Conservation (phyloP, 2,329 filamentous ascomycete species). For the Aspergillus bombycis region DNA sequence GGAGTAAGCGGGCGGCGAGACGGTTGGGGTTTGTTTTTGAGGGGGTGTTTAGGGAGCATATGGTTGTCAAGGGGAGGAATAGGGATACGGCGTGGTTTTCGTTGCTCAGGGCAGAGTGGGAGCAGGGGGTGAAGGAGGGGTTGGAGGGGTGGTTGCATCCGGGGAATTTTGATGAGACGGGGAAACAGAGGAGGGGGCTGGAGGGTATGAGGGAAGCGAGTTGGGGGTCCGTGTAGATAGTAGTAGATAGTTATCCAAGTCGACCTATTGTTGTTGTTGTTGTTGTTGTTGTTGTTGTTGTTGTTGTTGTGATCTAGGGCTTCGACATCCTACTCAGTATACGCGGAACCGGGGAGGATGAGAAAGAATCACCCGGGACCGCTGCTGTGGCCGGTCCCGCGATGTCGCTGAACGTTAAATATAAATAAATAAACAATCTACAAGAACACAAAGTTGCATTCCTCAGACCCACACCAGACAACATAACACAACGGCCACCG, state of each 20-base stretch:
- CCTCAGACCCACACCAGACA: neutral
- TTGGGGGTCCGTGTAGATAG: no score
- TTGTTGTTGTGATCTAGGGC: no score
- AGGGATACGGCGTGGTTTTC: slow-evolving; percentile 66
- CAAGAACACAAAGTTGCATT: neutral
- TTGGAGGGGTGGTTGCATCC: neutral
- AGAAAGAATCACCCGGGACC: no score
- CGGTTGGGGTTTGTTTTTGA: slow-evolving; percentile 64
- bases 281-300: no score
- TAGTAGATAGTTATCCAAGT: no score
- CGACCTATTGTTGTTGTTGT: no score
- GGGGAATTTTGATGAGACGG: neutral
- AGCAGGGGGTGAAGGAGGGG: slow-evolving; percentile 16
- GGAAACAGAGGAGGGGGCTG: neutral
- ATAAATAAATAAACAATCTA: no score
- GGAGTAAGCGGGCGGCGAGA: slow-evolving; percentile 57
- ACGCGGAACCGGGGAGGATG: no score
- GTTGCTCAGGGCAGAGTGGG: slow-evolving; percentile 64
- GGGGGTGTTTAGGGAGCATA: slow-evolving; percentile 64
- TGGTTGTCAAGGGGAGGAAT: slow-evolving; percentile 60
- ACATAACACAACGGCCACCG: neutral
- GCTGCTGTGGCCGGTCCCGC: no score
- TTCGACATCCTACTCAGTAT: no score
- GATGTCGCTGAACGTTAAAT: no score
- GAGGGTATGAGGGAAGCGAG: neutral